Conservation (phyloP, 2,329 filamentous ascomycete genomes). For the Apiospora kogelbergensis region DNA sequence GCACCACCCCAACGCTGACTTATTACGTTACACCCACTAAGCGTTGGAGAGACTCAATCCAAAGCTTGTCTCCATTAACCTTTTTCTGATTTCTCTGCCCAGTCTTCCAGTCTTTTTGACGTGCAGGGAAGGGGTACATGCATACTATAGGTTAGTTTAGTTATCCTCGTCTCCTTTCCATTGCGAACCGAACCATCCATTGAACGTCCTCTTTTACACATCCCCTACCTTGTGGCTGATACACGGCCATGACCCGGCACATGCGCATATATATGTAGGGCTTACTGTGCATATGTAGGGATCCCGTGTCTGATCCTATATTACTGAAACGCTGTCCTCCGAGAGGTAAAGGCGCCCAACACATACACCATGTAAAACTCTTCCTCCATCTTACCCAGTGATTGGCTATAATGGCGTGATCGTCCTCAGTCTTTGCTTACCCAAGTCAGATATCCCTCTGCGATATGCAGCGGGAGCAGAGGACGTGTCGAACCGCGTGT, state of each 20-base stretch:
- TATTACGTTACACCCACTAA: background rate
- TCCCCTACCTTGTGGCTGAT: background rate
- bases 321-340: background rate
- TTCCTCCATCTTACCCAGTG: background rate
- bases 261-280: background rate
- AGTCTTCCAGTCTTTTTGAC: background rate
- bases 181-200: background rate
- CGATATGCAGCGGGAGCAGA: background rate
- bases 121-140: background rate
- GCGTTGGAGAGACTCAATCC: background rate
- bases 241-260: background rate
- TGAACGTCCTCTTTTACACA: background rate
- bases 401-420: background rate
- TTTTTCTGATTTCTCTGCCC: background rate
- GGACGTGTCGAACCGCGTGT: background rate
- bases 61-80: constrained; percentile 4
- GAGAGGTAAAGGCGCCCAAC: background rate
- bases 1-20: background rate
- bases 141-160: too few relatives aligned
- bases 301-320: background rate
- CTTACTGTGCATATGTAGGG: background rate
- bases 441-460: background rate
- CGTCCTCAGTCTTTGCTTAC: background rate
- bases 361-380: background rate
- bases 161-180: background rate